Evolutionary conservation across 768 basidiomycete species (phyloP).

Genomic region (Scleroderma bovista): DNA sequence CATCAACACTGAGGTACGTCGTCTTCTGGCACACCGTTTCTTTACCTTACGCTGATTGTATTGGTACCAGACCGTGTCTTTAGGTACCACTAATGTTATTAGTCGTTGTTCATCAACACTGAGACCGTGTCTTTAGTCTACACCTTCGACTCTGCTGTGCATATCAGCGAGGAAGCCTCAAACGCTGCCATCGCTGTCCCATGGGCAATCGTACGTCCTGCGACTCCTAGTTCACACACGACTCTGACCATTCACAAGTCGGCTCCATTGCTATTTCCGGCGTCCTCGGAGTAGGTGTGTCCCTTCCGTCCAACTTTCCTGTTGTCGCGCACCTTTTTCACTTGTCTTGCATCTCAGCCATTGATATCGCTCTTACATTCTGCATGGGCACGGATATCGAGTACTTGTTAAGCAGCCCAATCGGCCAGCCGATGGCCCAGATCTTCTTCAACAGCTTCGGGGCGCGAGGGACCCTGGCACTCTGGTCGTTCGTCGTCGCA

Average conservation of each 20-base stretch:
- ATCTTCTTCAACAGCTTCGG: constrained; percentile 41
- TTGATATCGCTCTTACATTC: constrained; percentile 51
- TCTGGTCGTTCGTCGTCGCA: constrained; percentile 54
- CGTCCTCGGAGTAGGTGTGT: constrained; percentile 42
- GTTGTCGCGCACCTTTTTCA: not conserved
- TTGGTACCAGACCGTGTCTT: too few species aligned
- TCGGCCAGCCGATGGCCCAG: constrained; percentile 44
- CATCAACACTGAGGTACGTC: too few species aligned
- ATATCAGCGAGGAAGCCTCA: constrained; percentile 50
- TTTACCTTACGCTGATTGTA: too few species aligned
- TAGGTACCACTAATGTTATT: too few species aligned
- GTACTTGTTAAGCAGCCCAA: constrained; percentile 31
- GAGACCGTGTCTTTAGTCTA: too few species aligned
- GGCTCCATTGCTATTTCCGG: constrained; percentile 38
- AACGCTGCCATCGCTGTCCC: constrained; percentile 55
- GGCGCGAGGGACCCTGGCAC: constrained; percentile 35
- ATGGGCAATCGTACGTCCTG: constrained; percentile 44
- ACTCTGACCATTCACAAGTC: constrained; percentile 16
- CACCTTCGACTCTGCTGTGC: constrained; percentile 43
- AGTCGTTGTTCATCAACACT: too few species aligned
- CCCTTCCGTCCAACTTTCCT: not conserved
- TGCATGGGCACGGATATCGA: constrained; percentile 52
- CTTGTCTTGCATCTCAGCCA: constrained; percentile 23
- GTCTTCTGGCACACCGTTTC: too few species aligned
- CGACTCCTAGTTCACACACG: not conserved